A percentile compares a stretch with the other conserved stretches of the same genome.
phyloP scores from a whole-genome alignment of 2,329 filamentous ascomycete genomes.

The Samsoniella hepiali region DNA sequence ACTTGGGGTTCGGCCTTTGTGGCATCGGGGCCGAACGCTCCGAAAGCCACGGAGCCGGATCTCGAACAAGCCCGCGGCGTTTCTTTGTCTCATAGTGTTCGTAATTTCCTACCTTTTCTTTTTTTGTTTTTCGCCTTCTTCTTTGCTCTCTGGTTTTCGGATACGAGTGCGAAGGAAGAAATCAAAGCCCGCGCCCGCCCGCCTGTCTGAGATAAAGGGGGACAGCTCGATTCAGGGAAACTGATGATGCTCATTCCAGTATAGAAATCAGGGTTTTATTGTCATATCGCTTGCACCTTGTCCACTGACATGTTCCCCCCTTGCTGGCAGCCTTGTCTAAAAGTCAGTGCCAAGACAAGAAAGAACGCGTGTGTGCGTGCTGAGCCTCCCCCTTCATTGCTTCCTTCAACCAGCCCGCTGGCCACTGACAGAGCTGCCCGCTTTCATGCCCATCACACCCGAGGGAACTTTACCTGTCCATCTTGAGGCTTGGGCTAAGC shows the following conservation, averaged over 20 bases:
- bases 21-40: background rate
- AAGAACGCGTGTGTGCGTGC: background rate
- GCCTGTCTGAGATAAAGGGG: too few relatives aligned
- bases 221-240: too few relatives aligned
- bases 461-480: background rate
- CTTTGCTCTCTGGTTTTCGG: background rate
- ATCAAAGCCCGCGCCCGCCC: too few relatives aligned
- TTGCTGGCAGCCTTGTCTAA: background rate
- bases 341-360: conserved; percentile 10
- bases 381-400: background rate
- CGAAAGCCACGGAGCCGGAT: conserved; percentile 7
- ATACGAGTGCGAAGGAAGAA: background rate
- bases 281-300: too few relatives aligned
- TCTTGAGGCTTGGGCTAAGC: background rate
- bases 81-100: background rate
- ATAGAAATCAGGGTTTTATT: background rate
- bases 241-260: background rate
- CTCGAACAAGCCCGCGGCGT: background rate
- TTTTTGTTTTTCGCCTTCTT: background rate
- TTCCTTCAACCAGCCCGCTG: background rate
- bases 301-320: too few relatives aligned
- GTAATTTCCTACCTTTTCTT: too few relatives aligned
- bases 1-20: conserved; percentile 8
- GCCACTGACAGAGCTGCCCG: background rate
- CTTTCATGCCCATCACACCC: background rate